Percentiles rank a stretch among this genome's conserved stretches.
Conservation (phyloP, 2,329 filamentous ascomycete genomes). For the Cladosporium halotolerans region DNA sequence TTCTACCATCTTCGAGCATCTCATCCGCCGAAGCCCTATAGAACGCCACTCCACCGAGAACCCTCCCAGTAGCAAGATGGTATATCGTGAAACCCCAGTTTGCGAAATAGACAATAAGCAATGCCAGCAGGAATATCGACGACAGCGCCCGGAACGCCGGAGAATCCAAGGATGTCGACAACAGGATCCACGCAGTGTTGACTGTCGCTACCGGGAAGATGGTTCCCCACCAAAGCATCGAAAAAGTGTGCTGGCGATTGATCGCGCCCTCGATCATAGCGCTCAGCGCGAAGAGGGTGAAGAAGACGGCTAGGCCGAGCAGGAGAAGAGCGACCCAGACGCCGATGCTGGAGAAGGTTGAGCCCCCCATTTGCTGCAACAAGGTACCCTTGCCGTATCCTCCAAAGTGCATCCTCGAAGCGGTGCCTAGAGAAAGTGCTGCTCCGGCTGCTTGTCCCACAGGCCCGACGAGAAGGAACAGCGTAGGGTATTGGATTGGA, state of each 20-base stretch:
- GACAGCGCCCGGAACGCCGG: conserved; percentile 15
- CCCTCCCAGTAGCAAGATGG: conserved; percentile 13
- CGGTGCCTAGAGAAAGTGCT: conserved; percentile 13
- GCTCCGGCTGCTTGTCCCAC: conserved; percentile 16
- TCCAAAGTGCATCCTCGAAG: conserved; percentile 15
- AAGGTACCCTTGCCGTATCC: conserved; percentile 17
- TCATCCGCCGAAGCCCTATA: not conserved
- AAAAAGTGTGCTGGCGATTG: conserved; percentile 12
- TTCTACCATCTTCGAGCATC: not conserved
- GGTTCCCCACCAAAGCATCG: conserved; percentile 16
- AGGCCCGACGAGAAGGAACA: conserved; percentile 17
- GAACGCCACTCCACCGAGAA: conserved; percentile 8
- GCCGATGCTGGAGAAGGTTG: conserved; percentile 2
- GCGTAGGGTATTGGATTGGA: conserved; percentile 7
- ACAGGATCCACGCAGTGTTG: conserved; percentile 13
- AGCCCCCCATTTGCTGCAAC: conserved; percentile 8
- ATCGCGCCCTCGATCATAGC: conserved; percentile 9
- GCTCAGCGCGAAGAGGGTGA: conserved; percentile 13
- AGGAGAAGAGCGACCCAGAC: conserved; percentile 13
- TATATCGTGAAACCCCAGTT: conserved; percentile 14
- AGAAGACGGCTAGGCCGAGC: conserved; percentile 15
- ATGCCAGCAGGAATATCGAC: conserved; percentile 10
- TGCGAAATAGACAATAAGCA: conserved; percentile 14
- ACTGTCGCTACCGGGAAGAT: conserved; percentile 20
- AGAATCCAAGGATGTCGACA: conserved; percentile 15